Percentiles rank a stretch among this genome's conserved stretches.
phyloP scores from a whole-genome alignment of 768 basidiomycete genomes.

The Paxillus ammoniavirescens region DNA sequence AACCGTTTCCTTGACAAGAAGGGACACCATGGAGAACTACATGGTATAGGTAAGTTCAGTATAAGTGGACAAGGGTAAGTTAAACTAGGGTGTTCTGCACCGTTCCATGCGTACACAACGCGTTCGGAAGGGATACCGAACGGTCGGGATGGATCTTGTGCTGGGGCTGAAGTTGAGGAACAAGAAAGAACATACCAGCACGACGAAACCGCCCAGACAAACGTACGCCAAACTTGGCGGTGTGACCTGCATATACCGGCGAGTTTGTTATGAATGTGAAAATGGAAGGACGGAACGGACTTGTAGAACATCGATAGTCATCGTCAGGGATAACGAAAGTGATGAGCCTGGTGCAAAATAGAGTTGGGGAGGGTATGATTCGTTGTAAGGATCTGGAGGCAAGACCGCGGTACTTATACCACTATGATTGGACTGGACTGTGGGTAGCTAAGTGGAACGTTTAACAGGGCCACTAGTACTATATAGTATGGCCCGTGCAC shows the following conservation, averaged over 20 bases:
- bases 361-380: too few relatives aligned
- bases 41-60: not conserved
- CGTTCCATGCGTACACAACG: not conserved
- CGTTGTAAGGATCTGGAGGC: too few relatives aligned
- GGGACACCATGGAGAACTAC: constrained; percentile 82
- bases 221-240: constrained; percentile 56
- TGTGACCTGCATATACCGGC: constrained; percentile 43
- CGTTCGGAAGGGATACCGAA: not conserved
- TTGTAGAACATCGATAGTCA: constrained; percentile 22
- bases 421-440: too few relatives aligned
- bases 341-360: not conserved
- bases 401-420: too few relatives aligned
- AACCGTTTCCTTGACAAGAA: constrained; percentile 81
- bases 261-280: constrained; percentile 18
- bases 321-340: not conserved
- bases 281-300: constrained; percentile 17
- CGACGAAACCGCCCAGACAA: constrained; percentile 57
- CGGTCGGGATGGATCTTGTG: too few relatives aligned
- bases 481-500: too few relatives aligned
- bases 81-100: not conserved
- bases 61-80: too few relatives aligned
- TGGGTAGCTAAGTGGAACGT: too few relatives aligned
- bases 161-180: not conserved
- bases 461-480: too few relatives aligned
- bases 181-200: constrained; percentile 34